A percentile compares a stretch with the other conserved stretches of the same genome.
phyloP scores from a whole-genome alignment of 1,284 basidiomycete species.

The Porodaedalea pini region DNA sequence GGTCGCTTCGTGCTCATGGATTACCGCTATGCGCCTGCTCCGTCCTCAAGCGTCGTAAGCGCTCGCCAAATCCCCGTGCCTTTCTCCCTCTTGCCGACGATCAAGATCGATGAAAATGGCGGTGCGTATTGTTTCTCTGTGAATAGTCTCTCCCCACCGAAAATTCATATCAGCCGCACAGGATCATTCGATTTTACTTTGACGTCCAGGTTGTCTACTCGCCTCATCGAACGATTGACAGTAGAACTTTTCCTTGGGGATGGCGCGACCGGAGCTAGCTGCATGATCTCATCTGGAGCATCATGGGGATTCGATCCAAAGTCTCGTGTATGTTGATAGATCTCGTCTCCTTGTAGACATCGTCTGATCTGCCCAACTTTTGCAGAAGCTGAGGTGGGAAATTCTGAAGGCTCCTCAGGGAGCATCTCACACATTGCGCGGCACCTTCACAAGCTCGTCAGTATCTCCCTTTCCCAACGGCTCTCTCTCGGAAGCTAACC shows the following conservation, averaged over 20 bases:
- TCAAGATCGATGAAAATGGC: conserved; percentile 59
- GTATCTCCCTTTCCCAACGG: conserved; percentile 30
- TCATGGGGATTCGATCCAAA: conserved; percentile 78
- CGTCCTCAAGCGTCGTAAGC: conserved; percentile 27
- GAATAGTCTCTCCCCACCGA: not conserved
- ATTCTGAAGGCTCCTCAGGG: conserved; percentile 67
- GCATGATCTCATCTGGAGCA: conserved; percentile 59
- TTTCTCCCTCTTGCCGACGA: conserved; percentile 56
- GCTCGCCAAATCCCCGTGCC: conserved; percentile 57
- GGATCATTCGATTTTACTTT: conserved; percentile 72
- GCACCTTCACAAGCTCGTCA: conserved; percentile 70
- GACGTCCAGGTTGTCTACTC: conserved; percentile 61
- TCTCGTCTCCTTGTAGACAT: not conserved
- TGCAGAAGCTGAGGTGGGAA: conserved; percentile 71
- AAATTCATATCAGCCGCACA: conserved; percentile 29
- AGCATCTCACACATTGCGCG: conserved; percentile 69
- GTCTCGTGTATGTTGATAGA: conserved; percentile 46
- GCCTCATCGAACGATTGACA: conserved; percentile 65
- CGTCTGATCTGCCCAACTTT: not conserved
- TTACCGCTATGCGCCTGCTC: conserved; percentile 64
- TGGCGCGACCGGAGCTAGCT: conserved; percentile 63
- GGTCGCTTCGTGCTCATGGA: conserved; percentile 86
- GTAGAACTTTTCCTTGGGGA: conserved; percentile 75
- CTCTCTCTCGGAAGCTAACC: conserved; percentile 1
- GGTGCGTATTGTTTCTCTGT: conserved; percentile 41